Base-by-base conservation (phyloP, 148 eudicot genomes). In the Cornus kousa region DNA sequence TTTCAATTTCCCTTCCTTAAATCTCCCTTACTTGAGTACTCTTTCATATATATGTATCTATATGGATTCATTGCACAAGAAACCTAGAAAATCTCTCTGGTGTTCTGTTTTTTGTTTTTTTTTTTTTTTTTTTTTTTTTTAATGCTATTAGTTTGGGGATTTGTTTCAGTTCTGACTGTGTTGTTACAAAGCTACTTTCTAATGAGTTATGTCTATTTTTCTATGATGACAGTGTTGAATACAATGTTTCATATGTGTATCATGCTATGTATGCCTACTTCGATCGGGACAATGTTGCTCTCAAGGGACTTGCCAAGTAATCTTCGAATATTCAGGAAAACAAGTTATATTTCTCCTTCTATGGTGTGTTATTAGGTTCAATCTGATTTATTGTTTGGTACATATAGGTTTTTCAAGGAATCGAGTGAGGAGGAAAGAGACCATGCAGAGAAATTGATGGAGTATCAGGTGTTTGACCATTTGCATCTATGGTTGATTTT, bases 211-310 rank as follows among this genome's bases (percentile, higher is more conserved):
- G 9, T 55, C 16, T 32, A 19, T 14, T 75, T 76, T 9, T 68
- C 81, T 64, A 32, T 78, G 43, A 33, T 82, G 77, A 71, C 95
- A 95, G 99, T 81, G 99, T 95, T 83, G 99, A 95, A 77, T 95
- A 93, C 89, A 93, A 90, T 70, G 97, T 93, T 67, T 95, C 99
- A 0, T 95, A 95, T 66, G 97, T 89, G 67, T 95, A 95, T 78
- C 99, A 95, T 65, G 97, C 97, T 23, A 80, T 95, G 94, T 95
- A 32, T 81, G 99, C 99, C 53, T 95, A 91, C 88, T 95, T 95
- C 59, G 97, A 95, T 81, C 88, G 97, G 55, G 99, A 95, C 85
- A 93, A 95, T 64, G 94, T 95, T 62, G 99, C 99, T 28, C 97
- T 93, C 79, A 93, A 89, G 86, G 99, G 99, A 14, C 86, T 95